phyloP scores from a whole-genome alignment of 2,329 filamentous ascomycete species.

The Xylaria sp. region DNA sequence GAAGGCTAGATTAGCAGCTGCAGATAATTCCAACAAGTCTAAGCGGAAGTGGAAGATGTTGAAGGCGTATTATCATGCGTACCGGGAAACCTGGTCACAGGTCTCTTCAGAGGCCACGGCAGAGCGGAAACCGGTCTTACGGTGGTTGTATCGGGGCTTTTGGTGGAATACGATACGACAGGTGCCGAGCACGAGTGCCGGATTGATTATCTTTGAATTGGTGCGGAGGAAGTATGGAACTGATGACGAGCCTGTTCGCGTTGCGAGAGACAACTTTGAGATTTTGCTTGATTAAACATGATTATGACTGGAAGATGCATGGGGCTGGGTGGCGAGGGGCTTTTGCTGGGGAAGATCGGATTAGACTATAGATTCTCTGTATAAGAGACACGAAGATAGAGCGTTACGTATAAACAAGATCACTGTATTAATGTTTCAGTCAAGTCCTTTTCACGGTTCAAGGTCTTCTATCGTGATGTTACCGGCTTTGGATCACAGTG shows the following conservation, averaged over 20 bases:
- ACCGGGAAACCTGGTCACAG: conserved; percentile 60
- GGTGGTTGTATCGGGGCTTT: conserved; percentile 67
- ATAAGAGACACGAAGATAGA: background rate
- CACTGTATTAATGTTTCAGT: background rate
- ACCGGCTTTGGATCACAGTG: too few species aligned
- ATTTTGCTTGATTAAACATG: conserved; percentile 51
- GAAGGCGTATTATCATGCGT: conserved; percentile 63
- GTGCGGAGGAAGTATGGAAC: conserved; percentile 67
- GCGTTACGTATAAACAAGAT: background rate
- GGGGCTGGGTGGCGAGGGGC: background rate
- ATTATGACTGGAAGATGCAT: background rate
- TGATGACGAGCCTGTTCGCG: conserved; percentile 56
- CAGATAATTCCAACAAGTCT: conserved; percentile 31
- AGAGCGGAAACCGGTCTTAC: conserved; percentile 51
- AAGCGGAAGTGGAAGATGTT: conserved; percentile 48
- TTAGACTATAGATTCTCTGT: background rate
- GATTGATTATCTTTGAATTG: conserved; percentile 73
- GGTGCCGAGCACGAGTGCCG: conserved; percentile 71
- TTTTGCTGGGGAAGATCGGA: too few species aligned
- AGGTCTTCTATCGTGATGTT: too few species aligned
- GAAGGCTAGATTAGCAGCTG: conserved; percentile 37
- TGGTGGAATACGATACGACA: conserved; percentile 67
- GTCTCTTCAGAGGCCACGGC: conserved; percentile 52
- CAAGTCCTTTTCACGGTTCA: too few species aligned
- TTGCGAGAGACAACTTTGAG: conserved; percentile 64